phyloP scores from a whole-genome alignment of 345 rosid genomes.

The Sisymbrium altissimum region DNA sequence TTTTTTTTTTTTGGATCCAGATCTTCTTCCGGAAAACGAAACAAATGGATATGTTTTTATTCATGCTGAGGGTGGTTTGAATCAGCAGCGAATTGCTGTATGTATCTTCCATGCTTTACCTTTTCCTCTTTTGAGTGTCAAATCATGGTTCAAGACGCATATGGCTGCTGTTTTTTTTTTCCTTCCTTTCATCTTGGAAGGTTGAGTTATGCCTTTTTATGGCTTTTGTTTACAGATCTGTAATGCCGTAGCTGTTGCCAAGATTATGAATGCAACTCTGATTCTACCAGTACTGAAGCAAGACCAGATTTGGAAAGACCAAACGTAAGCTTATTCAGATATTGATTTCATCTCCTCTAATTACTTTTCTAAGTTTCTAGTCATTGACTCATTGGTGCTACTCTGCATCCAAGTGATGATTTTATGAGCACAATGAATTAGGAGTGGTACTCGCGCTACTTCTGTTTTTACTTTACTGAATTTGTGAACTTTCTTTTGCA shows the following conservation, averaged over 20 bases:
- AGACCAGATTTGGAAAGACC: slow-evolving; percentile 99
- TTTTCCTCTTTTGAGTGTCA: background rate
- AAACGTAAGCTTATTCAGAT: slow-evolving; percentile 58
- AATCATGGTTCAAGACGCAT: background rate
- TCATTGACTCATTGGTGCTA: background rate
- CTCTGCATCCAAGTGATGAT: background rate
- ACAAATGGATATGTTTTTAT: slow-evolving; percentile 93
- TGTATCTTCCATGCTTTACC: slow-evolving; percentile 24
- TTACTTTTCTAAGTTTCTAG: background rate
- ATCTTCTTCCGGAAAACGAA: slow-evolving; percentile 88
- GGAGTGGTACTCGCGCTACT: background rate
- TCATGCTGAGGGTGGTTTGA: slow-evolving; percentile 99
- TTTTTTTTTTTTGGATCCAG: slow-evolving; percentile 39
- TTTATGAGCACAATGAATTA: background rate
- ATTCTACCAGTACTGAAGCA: slow-evolving; percentile 98
- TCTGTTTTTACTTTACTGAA: background rate
- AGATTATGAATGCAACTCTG: slow-evolving; percentile 96
- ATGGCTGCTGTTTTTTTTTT: background rate
- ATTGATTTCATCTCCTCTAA: background rate
- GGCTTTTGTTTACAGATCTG: slow-evolving; percentile 66
- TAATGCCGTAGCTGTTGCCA: slow-evolving; percentile 99
- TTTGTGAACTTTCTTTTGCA: slow-evolving; percentile 36
- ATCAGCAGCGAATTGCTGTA: slow-evolving; percentile 99
- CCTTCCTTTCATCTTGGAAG: background rate
- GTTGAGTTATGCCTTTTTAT: background rate